Percentiles rank a stretch among this genome's conserved stretches.
phyloP scores from a whole-genome alignment of 2,329 filamentous ascomycete genomes.

The Chaetomium sp. region DNA sequence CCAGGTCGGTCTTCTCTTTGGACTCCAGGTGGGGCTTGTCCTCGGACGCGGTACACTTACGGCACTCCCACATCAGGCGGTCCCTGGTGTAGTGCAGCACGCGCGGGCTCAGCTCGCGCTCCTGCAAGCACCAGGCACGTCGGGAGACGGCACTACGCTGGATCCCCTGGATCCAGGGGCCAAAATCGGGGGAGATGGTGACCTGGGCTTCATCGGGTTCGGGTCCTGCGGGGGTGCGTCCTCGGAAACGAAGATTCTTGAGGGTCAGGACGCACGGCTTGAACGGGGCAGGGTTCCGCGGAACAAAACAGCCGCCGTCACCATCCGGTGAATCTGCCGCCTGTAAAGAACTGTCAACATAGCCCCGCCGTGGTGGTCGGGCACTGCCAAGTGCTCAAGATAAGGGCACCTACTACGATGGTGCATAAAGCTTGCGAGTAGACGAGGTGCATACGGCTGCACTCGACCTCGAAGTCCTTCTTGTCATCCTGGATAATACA shows the following conservation, averaged over 20 bases:
- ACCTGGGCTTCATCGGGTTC: slow-evolving; percentile 1
- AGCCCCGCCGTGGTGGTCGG: not conserved
- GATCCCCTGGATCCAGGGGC: not conserved
- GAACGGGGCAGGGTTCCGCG: not conserved
- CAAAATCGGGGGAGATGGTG: not conserved
- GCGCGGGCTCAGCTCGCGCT: not conserved
- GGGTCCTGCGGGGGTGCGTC: not conserved
- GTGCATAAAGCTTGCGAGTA: not conserved
- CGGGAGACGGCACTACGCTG: not conserved
- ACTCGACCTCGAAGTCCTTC: slow-evolving; percentile 5
- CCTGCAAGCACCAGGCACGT: not conserved
- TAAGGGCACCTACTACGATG: not conserved
- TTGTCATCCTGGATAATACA: not conserved
- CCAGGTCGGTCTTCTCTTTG: not conserved
- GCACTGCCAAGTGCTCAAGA: not conserved
- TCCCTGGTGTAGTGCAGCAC: not conserved
- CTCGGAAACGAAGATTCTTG: not conserved
- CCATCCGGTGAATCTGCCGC: not conserved
- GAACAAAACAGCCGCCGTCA: slow-evolving; percentile 1
- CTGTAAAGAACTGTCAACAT: not conserved
- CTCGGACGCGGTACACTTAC: slow-evolving; percentile 1
- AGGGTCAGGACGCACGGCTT: slow-evolving; percentile 1
- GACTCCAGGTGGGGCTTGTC: not conserved
- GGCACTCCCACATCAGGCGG: slow-evolving; percentile 6
- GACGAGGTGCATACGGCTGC: slow-evolving; percentile 1